A percentile compares a stretch with the other conserved stretches of the same genome.
These are phyloP conservation scores for Phytophthora lateralis DNA, from an alignment of 352 stramenopile species.

Conservation along the genomic window DNA sequence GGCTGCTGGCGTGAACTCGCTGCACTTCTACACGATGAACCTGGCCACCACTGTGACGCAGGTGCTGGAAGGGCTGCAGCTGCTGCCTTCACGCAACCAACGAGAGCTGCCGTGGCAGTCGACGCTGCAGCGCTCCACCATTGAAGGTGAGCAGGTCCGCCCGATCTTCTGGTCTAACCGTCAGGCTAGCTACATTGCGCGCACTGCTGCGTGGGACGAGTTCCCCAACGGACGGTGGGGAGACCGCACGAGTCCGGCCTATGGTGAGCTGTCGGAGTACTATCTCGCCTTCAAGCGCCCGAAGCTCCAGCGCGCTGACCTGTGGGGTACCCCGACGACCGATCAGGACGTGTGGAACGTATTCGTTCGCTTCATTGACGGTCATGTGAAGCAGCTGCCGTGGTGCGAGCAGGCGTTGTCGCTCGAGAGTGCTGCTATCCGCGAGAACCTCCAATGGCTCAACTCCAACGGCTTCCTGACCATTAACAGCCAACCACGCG, in stretches of 20 bases:
- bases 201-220: slow-evolving; percentile 97
- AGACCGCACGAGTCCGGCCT: slow-evolving; percentile 94
- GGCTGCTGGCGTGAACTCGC: slow-evolving; percentile 67
- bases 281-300: slow-evolving; percentile 90
- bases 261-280: slow-evolving; percentile 95
- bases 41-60: slow-evolving; percentile 86
- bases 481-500: slow-evolving; percentile 94
- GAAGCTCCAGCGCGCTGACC: slow-evolving; percentile 68
- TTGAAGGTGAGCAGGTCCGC: slow-evolving; percentile 90
- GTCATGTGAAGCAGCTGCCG: slow-evolving; percentile 89
- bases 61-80: slow-evolving; percentile 79
- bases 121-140: slow-evolving; percentile 61
- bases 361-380: slow-evolving; percentile 91
- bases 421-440: slow-evolving; percentile 90
- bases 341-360: slow-evolving; percentile 94
- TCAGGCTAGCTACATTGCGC: slow-evolving; percentile 95
- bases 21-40: slow-evolving; percentile 98
- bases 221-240: slow-evolving; percentile 97
- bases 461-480: slow-evolving; percentile 94
- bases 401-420: slow-evolving; percentile 97
- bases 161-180: slow-evolving; percentile 99
- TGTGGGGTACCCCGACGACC: slow-evolving; percentile 86
- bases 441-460: slow-evolving; percentile 81
- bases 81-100: slow-evolving; percentile 66
- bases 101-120: slow-evolving; percentile 78